A percentile compares a stretch with the other conserved stretches of the same genome.
These are phyloP conservation scores for Pezicula carpinea DNA, from an alignment of 2,329 filamentous ascomycete species.

Conservation along the genomic window DNA sequence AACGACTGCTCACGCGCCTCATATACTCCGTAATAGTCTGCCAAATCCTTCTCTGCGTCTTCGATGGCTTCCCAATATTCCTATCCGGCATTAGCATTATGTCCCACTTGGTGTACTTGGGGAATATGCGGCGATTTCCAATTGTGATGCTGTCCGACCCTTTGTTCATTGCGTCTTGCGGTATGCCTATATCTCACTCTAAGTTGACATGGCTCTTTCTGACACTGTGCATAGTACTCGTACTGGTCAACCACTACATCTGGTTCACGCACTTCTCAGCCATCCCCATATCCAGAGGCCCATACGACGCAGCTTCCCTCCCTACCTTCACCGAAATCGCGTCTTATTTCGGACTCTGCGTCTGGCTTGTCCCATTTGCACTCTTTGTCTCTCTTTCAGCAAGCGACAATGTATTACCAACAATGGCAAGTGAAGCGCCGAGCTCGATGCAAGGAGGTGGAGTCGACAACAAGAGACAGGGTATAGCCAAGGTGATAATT, in stretches of 20 bases:
- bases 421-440: constrained; percentile 72
- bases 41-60: constrained; percentile 68
- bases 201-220: constrained; percentile 8
- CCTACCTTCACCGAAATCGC: constrained; percentile 93
- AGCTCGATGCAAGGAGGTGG: constrained; percentile 30
- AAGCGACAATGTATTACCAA: constrained; percentile 90
- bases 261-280: constrained; percentile 93
- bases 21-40: constrained; percentile 78
- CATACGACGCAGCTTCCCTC: constrained; percentile 57
- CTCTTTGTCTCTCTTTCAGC: constrained; percentile 93
- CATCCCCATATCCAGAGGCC: constrained; percentile 52
- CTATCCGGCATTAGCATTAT: constrained; percentile 71
- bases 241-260: constrained; percentile 85
- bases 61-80: constrained; percentile 81
- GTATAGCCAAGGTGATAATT: constrained; percentile 62
- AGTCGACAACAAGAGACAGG: constrained; percentile 49
- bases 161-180: constrained; percentile 77
- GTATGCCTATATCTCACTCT: constrained; percentile 42
- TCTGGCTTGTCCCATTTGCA: constrained; percentile 94
- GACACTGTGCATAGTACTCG: constrained; percentile 53
- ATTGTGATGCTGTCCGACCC: constrained; percentile 85
- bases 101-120: constrained; percentile 81
- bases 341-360: constrained; percentile 91
- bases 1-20: constrained; percentile 76
- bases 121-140: constrained; percentile 72